phyloP scores from a whole-genome alignment of 176 grass and related monocot genomes.

The Cenchrus americanus region DNA sequence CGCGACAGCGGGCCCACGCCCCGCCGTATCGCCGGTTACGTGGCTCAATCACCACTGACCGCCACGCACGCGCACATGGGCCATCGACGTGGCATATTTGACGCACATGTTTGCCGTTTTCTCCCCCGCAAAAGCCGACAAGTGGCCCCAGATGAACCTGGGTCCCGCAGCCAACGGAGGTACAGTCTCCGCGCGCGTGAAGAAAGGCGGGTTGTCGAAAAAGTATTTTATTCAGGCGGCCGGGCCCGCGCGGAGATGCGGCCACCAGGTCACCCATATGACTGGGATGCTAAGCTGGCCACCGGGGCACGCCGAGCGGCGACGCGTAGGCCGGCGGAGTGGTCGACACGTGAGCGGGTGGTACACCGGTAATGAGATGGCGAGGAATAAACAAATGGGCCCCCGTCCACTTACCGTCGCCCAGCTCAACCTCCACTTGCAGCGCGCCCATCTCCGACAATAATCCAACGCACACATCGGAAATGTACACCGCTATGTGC shows the following conservation, averaged over 20 bases:
- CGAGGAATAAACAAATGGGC: conserved; percentile 27
- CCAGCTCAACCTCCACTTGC: conserved; percentile 48
- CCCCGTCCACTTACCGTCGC: conserved; percentile 4
- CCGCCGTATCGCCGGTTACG: background rate
- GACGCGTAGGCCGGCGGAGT: conserved; percentile 22
- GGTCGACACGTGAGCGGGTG: conserved; percentile 28
- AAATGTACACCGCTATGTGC: background rate
- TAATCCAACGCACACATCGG: background rate
- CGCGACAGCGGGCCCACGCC: background rate
- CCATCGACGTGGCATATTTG: conserved; percentile 14
- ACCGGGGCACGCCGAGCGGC: background rate
- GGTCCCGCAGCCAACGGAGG: background rate
- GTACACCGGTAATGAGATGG: background rate
- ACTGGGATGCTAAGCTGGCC: conserved; percentile 38
- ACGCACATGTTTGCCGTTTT: background rate
- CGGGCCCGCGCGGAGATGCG: background rate
- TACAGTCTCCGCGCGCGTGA: background rate
- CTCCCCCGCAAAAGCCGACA: background rate
- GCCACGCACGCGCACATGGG: conserved; percentile 43
- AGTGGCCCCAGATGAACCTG: background rate
- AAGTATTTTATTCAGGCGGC: background rate
- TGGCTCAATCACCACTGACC: conserved; percentile 17
- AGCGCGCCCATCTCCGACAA: background rate
- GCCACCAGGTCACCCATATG: conserved; percentile 51
- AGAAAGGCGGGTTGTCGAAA: background rate